A percentile compares a stretch with the other conserved stretches of the same genome.
Conservation (phyloP, 2,329 filamentous ascomycete genomes). For the Cladosporium cucumerinum region DNA sequence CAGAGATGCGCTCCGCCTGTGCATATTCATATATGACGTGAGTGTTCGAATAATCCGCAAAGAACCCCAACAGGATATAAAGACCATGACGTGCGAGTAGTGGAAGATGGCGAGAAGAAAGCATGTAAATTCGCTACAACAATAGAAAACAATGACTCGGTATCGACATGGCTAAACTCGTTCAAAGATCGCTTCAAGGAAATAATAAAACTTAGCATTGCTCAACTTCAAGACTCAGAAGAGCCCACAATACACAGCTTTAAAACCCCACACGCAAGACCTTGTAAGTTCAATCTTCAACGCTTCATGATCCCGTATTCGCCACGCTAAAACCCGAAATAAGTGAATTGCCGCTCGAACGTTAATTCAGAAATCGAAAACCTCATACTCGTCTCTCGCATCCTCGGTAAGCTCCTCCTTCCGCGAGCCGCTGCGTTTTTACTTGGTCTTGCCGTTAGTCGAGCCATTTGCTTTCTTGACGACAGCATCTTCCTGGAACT, state of each 20-base stretch:
- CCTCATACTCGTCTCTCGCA: neutral
- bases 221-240: neutral
- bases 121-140: neutral
- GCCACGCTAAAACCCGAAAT: neutral
- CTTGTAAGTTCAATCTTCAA: neutral
- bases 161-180: neutral
- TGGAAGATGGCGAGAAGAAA: neutral
- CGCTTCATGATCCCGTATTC: neutral
- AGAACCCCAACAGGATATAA: neutral
- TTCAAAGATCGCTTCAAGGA: neutral
- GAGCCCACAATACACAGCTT: neutral
- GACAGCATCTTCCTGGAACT: constrained; percentile 61
- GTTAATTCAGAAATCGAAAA: neutral
- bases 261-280: neutral
- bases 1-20: neutral
- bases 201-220: neutral
- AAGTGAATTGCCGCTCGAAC: neutral
- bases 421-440: neutral
- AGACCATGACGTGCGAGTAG: neutral
- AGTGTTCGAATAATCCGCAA: neutral
- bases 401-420: neutral
- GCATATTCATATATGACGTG: neutral
- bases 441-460: neutral
- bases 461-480: constrained; percentile 31
- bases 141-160: neutral